Evolutionary conservation across 225 moss, liverwort and hornwort genomes (phyloP).

Genomic region (Bryoerythrophyllum caledonicum): DNA sequence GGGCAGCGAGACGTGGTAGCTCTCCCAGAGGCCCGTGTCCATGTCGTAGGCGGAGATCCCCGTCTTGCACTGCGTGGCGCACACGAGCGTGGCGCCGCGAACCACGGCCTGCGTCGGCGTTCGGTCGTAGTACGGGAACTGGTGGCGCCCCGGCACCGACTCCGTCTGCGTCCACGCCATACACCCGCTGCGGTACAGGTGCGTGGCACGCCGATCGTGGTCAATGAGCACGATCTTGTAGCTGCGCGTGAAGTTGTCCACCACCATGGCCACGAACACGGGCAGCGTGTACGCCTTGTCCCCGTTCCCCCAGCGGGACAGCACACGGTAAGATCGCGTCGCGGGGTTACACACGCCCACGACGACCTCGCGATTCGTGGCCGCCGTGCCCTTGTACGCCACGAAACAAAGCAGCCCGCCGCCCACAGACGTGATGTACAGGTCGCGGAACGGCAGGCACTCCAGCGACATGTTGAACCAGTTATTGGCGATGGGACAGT

Average conservation of each 20-base stretch:
- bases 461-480: constrained; percentile 64
- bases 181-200: constrained; percentile 30
- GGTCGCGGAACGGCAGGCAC: constrained; percentile 43
- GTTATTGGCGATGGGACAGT: constrained; percentile 54
- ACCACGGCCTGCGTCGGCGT: constrained; percentile 50
- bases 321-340: constrained; percentile 37
- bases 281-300: constrained; percentile 35
- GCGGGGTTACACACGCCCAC: constrained; percentile 61
- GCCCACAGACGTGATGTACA: constrained; percentile 53
- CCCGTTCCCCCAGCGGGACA: constrained; percentile 40
- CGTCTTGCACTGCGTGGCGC: constrained; percentile 63
- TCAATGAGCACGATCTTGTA: constrained; percentile 52
- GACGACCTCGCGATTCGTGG: constrained; percentile 45
- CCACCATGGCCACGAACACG: constrained; percentile 54
- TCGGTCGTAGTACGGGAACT: constrained; percentile 56
- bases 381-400: constrained; percentile 28
- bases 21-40: constrained; percentile 48
- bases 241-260: constrained; percentile 43
- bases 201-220: constrained; percentile 41
- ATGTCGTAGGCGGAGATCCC: constrained; percentile 50
- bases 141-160: constrained; percentile 41
- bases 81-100: constrained; percentile 33
- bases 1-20: constrained; percentile 46
- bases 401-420: constrained; percentile 59
- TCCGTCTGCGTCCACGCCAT: constrained; percentile 55